Base-by-base conservation (phyloP, 805 yeast species). In the Wickerhamomyces queroliae region DNA sequence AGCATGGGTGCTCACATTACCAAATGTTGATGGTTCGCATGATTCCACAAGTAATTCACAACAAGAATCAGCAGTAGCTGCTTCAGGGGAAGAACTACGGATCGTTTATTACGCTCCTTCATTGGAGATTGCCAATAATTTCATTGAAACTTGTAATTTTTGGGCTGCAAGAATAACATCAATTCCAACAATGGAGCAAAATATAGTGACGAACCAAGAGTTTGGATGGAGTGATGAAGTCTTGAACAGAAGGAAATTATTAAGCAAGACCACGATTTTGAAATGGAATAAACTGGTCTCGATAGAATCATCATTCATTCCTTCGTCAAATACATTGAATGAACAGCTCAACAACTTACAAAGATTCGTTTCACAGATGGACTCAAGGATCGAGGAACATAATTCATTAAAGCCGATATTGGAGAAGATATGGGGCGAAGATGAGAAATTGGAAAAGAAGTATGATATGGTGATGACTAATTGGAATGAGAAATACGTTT, bases 141-240 rank as follows among this genome's bases (percentile, higher is more conserved):
- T 76, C 59, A 77, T 84, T 15, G 75, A 81, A 48, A 78, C 91
- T 5, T 80, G 93, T 61, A 89, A 88, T 59, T 89, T 85, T 57
- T 89, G 96, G 96, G 86, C 95, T 2, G 85, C 91, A 2, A 74
- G 93, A 47, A 73, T 84, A 27, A 82, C 95, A 7, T 82, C 89
- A 13, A 80, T 86, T 17, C 95, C 95, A 3, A 70, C 66, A 24
- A 44, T 79, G 0, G 84, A 80, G 51, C 82, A 78, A 40, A 78
- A 83, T 45, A 69, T 85, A 24, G 78, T 88, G 2, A 80, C 91
- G 6, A 73, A 68, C 39, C 74, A 80, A 42, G 95, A 89, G 56
- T 88, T 78, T 55, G 96, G 96, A 2, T 88, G 95, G 95, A 60
- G 69, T 35, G 38, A 45, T 5, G 40, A 37, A 4, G 18, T 60